Evolutionary conservation across 208 protist genomes (phyloP).

Genomic region (Crithidia expoeki): DNA sequence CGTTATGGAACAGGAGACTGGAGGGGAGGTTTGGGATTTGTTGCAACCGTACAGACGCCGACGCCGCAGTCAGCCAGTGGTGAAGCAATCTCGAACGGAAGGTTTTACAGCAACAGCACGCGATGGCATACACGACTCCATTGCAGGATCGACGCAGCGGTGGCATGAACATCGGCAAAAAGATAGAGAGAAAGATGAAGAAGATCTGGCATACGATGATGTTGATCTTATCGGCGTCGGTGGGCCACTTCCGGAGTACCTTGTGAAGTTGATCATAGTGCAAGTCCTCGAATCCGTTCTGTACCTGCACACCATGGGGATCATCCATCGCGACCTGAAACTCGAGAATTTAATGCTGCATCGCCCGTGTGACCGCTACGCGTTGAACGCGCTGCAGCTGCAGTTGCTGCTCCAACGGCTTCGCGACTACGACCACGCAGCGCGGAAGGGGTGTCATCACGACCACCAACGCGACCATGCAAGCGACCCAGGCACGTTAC

Average conservation of each 20-base stretch:
- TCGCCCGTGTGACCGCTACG: slow-evolving; percentile 39
- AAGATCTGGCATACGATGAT: slow-evolving; percentile 9
- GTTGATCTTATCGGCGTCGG: slow-evolving; percentile 29
- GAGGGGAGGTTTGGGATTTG: slow-evolving; percentile 61
- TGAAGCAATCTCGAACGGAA: background rate
- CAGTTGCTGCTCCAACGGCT: slow-evolving; percentile 43
- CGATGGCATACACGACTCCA: slow-evolving; percentile 9
- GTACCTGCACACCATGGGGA: slow-evolving; percentile 94
- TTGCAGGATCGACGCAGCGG: slow-evolving; percentile 17
- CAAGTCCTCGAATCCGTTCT: slow-evolving; percentile 67
- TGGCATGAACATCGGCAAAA: too few species aligned
- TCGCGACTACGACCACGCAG: slow-evolving; percentile 9
- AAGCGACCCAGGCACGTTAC: background rate
- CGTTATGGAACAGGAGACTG: slow-evolving; percentile 81
- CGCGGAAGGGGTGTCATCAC: background rate
- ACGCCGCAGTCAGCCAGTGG: background rate
- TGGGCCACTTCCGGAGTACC: slow-evolving; percentile 60
- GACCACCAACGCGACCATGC: background rate
- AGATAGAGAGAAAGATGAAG: background rate
- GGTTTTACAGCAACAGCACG: too few species aligned
- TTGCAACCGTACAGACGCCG: slow-evolving; percentile 37
- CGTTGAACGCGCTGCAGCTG: slow-evolving; percentile 45
- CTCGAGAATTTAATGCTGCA: slow-evolving; percentile 98
- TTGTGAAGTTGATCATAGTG: slow-evolving; percentile 64
- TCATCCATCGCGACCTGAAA: slow-evolving; percentile 99